These are phyloP conservation scores for Zancudomyces culisetae DNA, from an alignment of 371 early-diverging fungal genomes.

Conservation along the genomic window DNA sequence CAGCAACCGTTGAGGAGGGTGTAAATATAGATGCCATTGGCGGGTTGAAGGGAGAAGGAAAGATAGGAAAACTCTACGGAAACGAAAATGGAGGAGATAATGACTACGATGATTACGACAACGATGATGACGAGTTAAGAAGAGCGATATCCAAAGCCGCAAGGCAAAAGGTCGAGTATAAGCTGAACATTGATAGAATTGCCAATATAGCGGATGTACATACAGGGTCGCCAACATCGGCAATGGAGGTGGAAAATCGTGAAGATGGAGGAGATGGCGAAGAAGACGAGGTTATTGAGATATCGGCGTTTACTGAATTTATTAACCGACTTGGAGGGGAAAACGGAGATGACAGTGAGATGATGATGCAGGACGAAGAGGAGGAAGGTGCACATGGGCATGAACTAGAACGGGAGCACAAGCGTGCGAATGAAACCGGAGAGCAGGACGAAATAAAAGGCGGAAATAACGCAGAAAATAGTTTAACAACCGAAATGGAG, in stretches of 20 bases:
- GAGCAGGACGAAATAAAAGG: conserved; percentile 4
- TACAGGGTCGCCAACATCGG: neutral
- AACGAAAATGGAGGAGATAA: neutral
- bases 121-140: conserved; percentile 1
- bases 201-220: no score
- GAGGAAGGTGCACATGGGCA: no score
- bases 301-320: neutral
- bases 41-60: neutral
- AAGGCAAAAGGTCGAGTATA: conserved; percentile 1
- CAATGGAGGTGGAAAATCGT: neutral
- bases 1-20: neutral
- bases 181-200: no score
- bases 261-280: no score
- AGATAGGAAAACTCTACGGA: neutral
- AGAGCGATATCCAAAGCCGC: neutral
- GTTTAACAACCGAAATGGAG: conserved; percentile 9
- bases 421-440: neutral
- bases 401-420: neutral
- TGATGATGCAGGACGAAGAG: no score
- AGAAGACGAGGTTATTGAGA: neutral
- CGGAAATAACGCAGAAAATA: conserved; percentile 5
- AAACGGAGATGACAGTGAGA: no score
- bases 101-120: neutral
- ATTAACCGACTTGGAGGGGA: neutral
- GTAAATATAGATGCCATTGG: neutral